Evolutionary conservation across 1,284 basidiomycete species (phyloP), one percentile per base, ranked within the genome.

Genomic region (Leccinum pachyderme): DNA sequence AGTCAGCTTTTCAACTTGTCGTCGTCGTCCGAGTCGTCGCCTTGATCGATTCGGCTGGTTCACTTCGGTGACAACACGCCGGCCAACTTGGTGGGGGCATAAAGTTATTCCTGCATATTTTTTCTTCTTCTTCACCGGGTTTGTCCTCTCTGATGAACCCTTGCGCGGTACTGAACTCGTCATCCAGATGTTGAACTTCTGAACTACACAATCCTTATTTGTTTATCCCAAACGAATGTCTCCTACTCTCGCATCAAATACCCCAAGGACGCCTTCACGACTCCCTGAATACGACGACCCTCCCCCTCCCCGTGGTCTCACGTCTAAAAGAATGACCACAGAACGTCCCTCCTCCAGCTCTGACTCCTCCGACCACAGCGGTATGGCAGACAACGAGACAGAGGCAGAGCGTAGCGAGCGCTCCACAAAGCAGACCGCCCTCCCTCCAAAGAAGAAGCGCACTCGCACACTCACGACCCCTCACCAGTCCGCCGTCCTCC

Each of bases 401-500:
- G 78, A 82, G 48, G 63, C 65, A 35, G 74, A 69, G 51, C 74
- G 67, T 46, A 68, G 66, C 29, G 72, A 73, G 54, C 63, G 56
- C 49, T 60, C 71, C 35, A 50, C 67, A 12, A 45, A 45, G 2
- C 63, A 71, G 11, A 50, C 61, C 35, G 51, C 67, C 11, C 70
- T 74, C 47, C 87, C 87, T 74, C 89, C 86, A 71, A 90, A 90
- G 72, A 81, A 87, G 61, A 93, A 90, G 61, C 75, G 81, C 43
- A 92, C 90, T 53, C 75, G 81, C 25, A 93, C 90, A 15, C 76
- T 93, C 55, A 93, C 90, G 44, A 93, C 90, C 12, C 89, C 90
- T 7, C 87, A 91, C 64, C 90, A 92, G 68, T 84, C 89, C 53
- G 86, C 87, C 13, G 89, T 90, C 22, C 76, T 92, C 15, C 89